These are phyloP conservation scores for Grigorovia humatica DNA, from an alignment of 805 yeast species.

Conservation along the genomic window DNA sequence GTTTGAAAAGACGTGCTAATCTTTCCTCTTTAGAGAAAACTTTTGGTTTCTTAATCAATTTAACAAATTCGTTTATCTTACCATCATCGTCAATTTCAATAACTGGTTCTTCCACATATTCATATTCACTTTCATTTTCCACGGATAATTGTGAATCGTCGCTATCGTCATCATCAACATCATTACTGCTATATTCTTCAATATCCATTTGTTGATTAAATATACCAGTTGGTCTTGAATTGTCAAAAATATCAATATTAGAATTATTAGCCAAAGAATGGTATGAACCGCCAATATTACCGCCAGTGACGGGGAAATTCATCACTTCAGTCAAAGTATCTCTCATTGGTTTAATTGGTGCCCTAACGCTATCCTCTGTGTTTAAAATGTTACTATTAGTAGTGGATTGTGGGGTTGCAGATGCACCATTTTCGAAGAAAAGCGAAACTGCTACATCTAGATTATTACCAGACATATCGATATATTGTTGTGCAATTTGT, in stretches of 20 bases:
- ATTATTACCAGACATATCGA: constrained; percentile 69
- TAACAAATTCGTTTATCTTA: constrained; percentile 26
- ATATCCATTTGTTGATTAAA: constrained; percentile 29
- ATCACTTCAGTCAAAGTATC: constrained; percentile 52
- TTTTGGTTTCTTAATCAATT: constrained; percentile 20
- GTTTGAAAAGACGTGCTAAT: constrained; percentile 74
- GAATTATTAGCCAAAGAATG: constrained; percentile 10
- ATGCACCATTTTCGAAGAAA: constrained; percentile 54
- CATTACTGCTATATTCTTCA: constrained; percentile 2
- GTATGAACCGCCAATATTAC: constrained; percentile 29
- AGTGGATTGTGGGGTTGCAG: neutral
- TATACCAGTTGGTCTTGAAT: constrained; percentile 26
- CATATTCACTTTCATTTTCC: constrained; percentile 29
- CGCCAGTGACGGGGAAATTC: constrained; percentile 30
- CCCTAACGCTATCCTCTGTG: constrained; percentile 45
- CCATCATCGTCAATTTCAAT: constrained; percentile 30
- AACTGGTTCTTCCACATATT: constrained; percentile 25
- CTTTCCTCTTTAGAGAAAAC: constrained; percentile 34
- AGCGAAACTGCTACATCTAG: constrained; percentile 78
- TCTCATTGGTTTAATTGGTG: constrained; percentile 56
- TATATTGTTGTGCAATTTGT: constrained; percentile 58
- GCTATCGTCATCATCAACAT: constrained; percentile 6
- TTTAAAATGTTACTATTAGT: constrained; percentile 43
- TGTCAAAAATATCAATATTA: constrained; percentile 26
- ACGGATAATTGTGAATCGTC: constrained; percentile 28